Evolutionary conservation across 805 yeast species (phyloP), one percentile per base, ranked within the genome.

Genomic region (Kodamaea leandrae): DNA sequence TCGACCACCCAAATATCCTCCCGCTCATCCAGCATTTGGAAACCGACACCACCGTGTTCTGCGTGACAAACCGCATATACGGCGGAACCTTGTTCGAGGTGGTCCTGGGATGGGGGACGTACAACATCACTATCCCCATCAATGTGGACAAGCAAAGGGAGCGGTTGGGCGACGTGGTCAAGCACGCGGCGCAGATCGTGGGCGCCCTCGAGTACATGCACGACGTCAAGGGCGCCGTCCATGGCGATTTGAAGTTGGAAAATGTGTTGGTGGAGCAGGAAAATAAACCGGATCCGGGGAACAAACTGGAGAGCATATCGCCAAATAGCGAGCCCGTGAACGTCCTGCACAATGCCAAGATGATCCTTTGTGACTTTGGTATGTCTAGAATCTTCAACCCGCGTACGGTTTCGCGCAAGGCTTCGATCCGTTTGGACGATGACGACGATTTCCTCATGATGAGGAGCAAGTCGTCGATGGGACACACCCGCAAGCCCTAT

Each of bases 291-390:
- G 13, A 17, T 10, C 16, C 9, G 21, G 33, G 13, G 21, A 30
- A 16, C 13, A 21, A 30, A 9, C 6, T 8, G 21, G 33, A 30
- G 21, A 12, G 33, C 8, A 16, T 28, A 6, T 14, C 68, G 15
- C n/a, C 34, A 25, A 25, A 21, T 6, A 21, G 9, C 28, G n/a
- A n/a, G n/a, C n/a, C n/a, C n/a, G n/a, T 8, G 13, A n/a, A 25
- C 5, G 28, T 9, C 9, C 9, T 17, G 4, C 17, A 18, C 41
- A 15, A 28, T 18, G 12, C 23, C 20, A 65, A 64, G 32, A 68
- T 86, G 47, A 56, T 83, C 18, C 57, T 90, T 5, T 86, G 96
- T 63, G 98, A 90, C 62, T 90, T 90, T 65, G 98, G 98, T 4
- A 86, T 90, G 95, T 65, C 80, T 4, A 52, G 69, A 19, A 57